Percentiles rank a stretch among this genome's conserved stretches.
Conservation (phyloP, 2,329 filamentous ascomycete genomes). For the Fusarium goolgardi region DNA sequence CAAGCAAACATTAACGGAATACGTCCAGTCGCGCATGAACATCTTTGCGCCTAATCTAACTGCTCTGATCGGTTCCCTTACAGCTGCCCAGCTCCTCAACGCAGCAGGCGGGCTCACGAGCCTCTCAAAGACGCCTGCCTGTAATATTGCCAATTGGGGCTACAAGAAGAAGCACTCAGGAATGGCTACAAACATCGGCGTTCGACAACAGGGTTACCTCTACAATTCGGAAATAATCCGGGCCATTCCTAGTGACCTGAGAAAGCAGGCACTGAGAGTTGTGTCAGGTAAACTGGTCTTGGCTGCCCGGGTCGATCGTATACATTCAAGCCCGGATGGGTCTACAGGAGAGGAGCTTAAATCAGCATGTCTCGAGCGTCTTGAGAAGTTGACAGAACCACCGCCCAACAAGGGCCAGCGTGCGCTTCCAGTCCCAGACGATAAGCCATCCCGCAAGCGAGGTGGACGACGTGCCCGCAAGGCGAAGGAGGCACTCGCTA, state of each 20-base stretch:
- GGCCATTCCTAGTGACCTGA: constrained; percentile 84
- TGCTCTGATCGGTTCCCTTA: constrained; percentile 88
- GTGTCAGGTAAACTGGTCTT: constrained; percentile 93
- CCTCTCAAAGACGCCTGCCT: constrained; percentile 90
- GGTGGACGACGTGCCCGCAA: constrained; percentile 90
- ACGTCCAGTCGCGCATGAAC: constrained; percentile 97
- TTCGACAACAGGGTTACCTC: constrained; percentile 91
- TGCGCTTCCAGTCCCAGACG: constrained; percentile 90
- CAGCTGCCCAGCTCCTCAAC: constrained; percentile 96
- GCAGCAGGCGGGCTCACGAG: constrained; percentile 89
- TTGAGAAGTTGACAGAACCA: constrained; percentile 93
- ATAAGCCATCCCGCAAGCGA: constrained; percentile 93
- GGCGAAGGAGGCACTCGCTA: constrained; percentile 95
- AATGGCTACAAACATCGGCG: constrained; percentile 90
- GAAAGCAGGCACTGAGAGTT: constrained; percentile 94
- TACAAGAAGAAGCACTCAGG: constrained; percentile 88
- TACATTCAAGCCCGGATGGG: constrained; percentile 84
- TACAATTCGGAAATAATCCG: constrained; percentile 92
- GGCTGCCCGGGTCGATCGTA: constrained; percentile 90
- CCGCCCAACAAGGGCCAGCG: constrained; percentile 88
- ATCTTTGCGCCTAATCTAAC: constrained; percentile 96
- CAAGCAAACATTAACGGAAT: constrained; percentile 88
- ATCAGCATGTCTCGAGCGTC: constrained; percentile 81
- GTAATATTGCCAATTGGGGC: constrained; percentile 90
- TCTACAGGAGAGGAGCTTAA: constrained; percentile 85